Percentiles rank a stretch among this genome's conserved stretches.
Conservation (phyloP, 768 basidiomycete genomes). For the Aureoboletus auriporus region DNA sequence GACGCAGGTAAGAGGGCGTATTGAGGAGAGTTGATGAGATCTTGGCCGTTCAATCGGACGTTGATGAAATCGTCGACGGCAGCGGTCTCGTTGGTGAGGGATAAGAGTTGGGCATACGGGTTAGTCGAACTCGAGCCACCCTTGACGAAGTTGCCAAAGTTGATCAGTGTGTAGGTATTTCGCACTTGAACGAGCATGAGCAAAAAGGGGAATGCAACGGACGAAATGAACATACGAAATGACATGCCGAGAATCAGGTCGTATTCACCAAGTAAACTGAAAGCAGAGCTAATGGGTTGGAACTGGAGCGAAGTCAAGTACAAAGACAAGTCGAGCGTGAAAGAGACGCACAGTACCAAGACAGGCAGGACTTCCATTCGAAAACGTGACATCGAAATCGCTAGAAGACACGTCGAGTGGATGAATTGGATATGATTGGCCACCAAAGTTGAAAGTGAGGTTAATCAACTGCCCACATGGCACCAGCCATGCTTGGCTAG, state of each 20-base stretch:
- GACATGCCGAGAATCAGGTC: conserved; percentile 84
- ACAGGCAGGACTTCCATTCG: conserved; percentile 54
- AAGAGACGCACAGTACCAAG: conserved; percentile 51
- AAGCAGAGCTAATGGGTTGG: conserved; percentile 80
- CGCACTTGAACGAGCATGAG: conserved; percentile 49
- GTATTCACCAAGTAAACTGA: conserved; percentile 72
- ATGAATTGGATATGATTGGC: conserved; percentile 63
- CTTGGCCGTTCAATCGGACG: conserved; percentile 54
- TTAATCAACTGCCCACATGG: conserved; percentile 75
- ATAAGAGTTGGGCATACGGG: conserved; percentile 69
- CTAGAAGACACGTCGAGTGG: conserved; percentile 64
- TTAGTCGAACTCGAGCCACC: conserved; percentile 43
- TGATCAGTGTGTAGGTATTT: conserved; percentile 67
- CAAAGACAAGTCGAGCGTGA: neutral
- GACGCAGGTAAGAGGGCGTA: conserved; percentile 58
- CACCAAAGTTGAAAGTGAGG: conserved; percentile 68
- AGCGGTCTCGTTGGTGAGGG: conserved; percentile 47
- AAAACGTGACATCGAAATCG: conserved; percentile 45
- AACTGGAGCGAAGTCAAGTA: conserved; percentile 42
- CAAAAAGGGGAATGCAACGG: neutral
- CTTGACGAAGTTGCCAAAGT: conserved; percentile 67
- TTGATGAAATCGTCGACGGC: conserved; percentile 67
- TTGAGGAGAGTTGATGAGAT: conserved; percentile 50
- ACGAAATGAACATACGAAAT: conserved; percentile 49
- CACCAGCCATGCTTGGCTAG: conserved; percentile 60